Evolutionary conservation across 2,329 filamentous ascomycete genomes (phyloP), one percentile per base, ranked within the genome.

Genomic region (Cordyceps militaris): DNA sequence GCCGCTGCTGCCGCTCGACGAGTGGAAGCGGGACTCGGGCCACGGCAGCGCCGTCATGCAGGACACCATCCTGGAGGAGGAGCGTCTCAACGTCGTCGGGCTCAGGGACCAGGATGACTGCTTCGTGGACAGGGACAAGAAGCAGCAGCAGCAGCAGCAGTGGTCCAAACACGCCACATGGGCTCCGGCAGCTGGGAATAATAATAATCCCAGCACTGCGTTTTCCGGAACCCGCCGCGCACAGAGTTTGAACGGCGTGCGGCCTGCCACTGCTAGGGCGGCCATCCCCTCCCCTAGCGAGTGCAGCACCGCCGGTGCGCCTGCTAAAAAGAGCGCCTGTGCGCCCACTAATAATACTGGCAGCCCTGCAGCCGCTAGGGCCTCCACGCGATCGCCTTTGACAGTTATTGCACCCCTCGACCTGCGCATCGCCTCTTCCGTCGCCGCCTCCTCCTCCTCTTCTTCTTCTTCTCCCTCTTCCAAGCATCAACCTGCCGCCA

Each of bases 21-120:
- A 73, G 60, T 74, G 73, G 67, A 84, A 81, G 68, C 74, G 82
- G 59, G 81, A 84, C 63, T 84, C 81, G 24, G 79, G 76, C 8
- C 74, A 80, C 53, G 76, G 78, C 52, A 73, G 76, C 13, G 77
- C 76, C 16, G 70, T 73, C 32, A 76, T 76, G 26, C 65, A 68
- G 16, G 66, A 70, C 5, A 66, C 66, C 57, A 74, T 72, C 23
- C 71, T 72, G 48, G 71, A 66, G 34, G 73, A 73, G 50, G 51
- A 36, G 21, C 51, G 51, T 14, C 21, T 46, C 19, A 34, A 36
- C 16, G 40, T 46, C 23, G 21, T 19, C 73, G 76, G 56, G 13
- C 60, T 23, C 3, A 42, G 19, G n/a, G n/a, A 42, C 8, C 16
- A 42, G 8, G 38, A 42, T 5, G 59, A 54, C 21, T 52, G 49